Evolutionary conservation across 2,329 filamentous ascomycete genomes (phyloP).

Genomic region (Huntiella decipiens): DNA sequence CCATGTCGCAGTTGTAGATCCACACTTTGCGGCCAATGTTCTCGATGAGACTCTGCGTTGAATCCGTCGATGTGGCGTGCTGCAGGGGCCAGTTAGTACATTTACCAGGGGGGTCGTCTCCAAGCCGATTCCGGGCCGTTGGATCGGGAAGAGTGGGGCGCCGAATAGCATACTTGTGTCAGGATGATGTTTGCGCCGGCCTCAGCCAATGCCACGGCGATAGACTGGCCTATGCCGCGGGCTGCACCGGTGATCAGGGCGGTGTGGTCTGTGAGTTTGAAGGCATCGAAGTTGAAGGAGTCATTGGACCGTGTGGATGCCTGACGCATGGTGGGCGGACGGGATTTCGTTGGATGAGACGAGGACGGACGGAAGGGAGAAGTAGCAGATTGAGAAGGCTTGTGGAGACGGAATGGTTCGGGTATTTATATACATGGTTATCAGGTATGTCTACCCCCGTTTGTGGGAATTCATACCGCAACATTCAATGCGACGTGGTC

Average conservation of each 20-base stretch:
- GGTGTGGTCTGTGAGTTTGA: slow-evolving; percentile 37
- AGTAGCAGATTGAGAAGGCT: too few species aligned
- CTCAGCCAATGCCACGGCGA: slow-evolving; percentile 38
- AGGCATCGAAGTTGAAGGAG: slow-evolving; percentile 18
- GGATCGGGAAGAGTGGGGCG: background rate
- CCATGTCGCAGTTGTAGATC: slow-evolving; percentile 54
- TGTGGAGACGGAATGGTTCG: too few species aligned
- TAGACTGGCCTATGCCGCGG: slow-evolving; percentile 37
- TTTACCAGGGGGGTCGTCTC: background rate
- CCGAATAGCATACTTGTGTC: slow-evolving; percentile 24
- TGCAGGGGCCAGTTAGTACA: background rate
- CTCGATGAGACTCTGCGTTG: slow-evolving; percentile 43
- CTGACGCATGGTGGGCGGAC: too few species aligned
- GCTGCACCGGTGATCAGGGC: slow-evolving; percentile 39
- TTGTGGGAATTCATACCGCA: slow-evolving; percentile 12
- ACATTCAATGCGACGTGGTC: background rate
- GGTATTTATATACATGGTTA: too few species aligned
- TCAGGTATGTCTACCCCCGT: too few species aligned
- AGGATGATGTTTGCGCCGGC: slow-evolving; percentile 38
- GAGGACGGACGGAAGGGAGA: too few species aligned
- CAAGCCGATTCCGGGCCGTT: background rate
- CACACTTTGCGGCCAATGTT: slow-evolving; percentile 44
- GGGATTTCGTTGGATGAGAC: too few species aligned
- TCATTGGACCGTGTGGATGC: too few species aligned
- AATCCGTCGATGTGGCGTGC: slow-evolving; percentile 15